These are phyloP conservation scores for Malus hybrid DNA, from an alignment of 331 rosid genomes.

Conservation along the genomic window DNA sequence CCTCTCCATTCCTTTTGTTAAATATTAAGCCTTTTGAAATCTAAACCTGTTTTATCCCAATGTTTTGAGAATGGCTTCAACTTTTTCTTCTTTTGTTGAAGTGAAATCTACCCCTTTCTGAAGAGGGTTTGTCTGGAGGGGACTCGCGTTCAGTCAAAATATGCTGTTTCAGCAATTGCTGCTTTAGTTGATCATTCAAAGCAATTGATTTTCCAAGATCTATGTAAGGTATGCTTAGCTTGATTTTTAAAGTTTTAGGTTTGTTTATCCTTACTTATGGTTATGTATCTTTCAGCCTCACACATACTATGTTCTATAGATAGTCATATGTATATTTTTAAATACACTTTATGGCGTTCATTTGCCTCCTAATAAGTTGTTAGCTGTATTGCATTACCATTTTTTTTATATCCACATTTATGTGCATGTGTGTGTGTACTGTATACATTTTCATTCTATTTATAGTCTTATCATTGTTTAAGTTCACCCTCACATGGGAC, in stretches of 20 bases:
- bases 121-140: slow-evolving; percentile 63
- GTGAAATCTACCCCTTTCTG: slow-evolving; percentile 71
- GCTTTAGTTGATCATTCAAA: slow-evolving; percentile 39
- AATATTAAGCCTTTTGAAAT: background rate
- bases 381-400: background rate
- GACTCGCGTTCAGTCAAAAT: slow-evolving; percentile 72
- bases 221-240: slow-evolving; percentile 50
- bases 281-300: background rate
- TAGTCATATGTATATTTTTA: background rate
- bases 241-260: background rate
- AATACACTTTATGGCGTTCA: background rate
- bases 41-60: background rate
- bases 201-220: slow-evolving; percentile 34
- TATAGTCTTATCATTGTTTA: background rate
- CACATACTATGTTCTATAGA: background rate
- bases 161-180: slow-evolving; percentile 64
- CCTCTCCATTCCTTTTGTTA: background rate
- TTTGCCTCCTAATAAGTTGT: background rate
- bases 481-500: background rate
- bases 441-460: background rate
- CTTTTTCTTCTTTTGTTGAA: slow-evolving; percentile 18
- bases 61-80: background rate
- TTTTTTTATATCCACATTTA: background rate
- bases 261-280: background rate
- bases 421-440: background rate